These are phyloP conservation scores for Penicillium sp. DNA, from an alignment of 2,329 filamentous ascomycete species.

Conservation along the genomic window DNA sequence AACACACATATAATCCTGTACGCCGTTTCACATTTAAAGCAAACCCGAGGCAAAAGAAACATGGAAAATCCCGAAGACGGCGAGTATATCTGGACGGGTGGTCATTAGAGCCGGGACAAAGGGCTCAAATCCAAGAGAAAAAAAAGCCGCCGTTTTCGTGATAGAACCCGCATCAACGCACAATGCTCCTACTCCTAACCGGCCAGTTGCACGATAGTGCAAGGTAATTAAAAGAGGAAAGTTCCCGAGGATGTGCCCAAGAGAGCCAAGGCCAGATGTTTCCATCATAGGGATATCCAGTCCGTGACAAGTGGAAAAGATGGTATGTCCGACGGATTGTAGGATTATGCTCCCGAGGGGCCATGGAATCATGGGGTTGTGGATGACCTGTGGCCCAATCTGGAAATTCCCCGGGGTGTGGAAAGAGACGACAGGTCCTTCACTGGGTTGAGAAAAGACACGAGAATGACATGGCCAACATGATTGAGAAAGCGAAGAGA, in stretches of 20 bases:
- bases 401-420: slow-evolving; percentile 13
- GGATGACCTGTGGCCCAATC: slow-evolving; percentile 11
- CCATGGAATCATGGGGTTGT: neutral
- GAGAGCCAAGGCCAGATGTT: slow-evolving; percentile 11
- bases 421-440: slow-evolving; percentile 1
- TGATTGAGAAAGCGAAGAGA: slow-evolving; percentile 13
- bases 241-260: slow-evolving; percentile 12
- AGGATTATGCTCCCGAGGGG: neutral
- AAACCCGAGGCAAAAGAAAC: slow-evolving; percentile 17
- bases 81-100: slow-evolving; percentile 27
- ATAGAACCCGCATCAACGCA: slow-evolving; percentile 28
- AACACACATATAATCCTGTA: slow-evolving; percentile 25
- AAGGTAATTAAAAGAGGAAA: slow-evolving; percentile 26
- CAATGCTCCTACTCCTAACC: slow-evolving; percentile 33
- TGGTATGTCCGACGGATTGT: slow-evolving; percentile 19
- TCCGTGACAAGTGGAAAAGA: slow-evolving; percentile 20
- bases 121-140: slow-evolving; percentile 18
- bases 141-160: slow-evolving; percentile 40
- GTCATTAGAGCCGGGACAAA: slow-evolving; percentile 27
- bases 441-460: slow-evolving; percentile 1
- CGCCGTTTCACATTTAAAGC: slow-evolving; percentile 15
- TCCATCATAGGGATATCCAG: slow-evolving; percentile 20
- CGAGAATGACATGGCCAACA: slow-evolving; percentile 7
- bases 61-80: slow-evolving; percentile 20
- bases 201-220: slow-evolving; percentile 29